Conservation (phyloP, 169 alveolate species). For the Miamiensis avidus region DNA sequence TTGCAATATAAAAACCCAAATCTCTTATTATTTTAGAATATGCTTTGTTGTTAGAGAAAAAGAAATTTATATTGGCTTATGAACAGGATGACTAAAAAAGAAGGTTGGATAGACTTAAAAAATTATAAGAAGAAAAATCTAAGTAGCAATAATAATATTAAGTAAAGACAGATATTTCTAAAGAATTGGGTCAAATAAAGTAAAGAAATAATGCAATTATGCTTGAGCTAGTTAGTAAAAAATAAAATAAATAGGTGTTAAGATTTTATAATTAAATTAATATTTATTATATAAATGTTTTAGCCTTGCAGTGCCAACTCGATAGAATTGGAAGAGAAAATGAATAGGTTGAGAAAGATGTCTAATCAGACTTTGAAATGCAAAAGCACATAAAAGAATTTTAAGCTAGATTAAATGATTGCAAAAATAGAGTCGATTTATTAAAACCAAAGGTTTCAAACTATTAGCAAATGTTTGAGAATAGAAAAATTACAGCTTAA, state of each 20-base stretch:
- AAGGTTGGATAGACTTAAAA: background rate
- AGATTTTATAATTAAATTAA: background rate
- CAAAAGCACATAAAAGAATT: background rate
- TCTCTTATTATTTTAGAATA: background rate
- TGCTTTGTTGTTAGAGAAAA: background rate
- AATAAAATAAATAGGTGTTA: no score
- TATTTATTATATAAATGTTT: no score
- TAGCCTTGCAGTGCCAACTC: background rate
- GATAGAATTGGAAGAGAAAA: background rate
- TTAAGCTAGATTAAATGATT: background rate
- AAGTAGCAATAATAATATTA: background rate
- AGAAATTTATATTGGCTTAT: background rate
- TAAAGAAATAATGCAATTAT: no score
- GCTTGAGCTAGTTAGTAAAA: background rate
- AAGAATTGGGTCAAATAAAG: background rate
- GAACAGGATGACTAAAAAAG: background rate
- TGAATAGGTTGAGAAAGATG: background rate
- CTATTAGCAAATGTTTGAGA: no score
- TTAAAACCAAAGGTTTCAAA: background rate
- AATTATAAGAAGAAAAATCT: background rate
- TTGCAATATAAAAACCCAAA: no score
- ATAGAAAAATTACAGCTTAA: background rate
- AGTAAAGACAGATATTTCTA: background rate
- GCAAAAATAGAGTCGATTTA: background rate
- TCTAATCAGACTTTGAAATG: background rate